Conservation (phyloP, 345 rosid species). For the Gossypium raimondii region DNA sequence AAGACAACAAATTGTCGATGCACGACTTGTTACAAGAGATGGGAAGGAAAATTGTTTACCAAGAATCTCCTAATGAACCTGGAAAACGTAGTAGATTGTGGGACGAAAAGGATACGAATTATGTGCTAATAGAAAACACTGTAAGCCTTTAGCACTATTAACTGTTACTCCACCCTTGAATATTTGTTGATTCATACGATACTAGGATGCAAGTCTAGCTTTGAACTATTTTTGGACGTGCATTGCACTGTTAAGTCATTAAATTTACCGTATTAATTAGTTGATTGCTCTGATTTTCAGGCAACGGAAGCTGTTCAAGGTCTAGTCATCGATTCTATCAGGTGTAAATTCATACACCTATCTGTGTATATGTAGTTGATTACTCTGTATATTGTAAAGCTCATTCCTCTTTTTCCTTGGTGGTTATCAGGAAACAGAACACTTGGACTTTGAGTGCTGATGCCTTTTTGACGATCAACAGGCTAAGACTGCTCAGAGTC, state of each 20-base stretch:
- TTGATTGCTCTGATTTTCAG: not conserved
- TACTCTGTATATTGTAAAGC: not conserved
- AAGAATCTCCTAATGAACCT: slow-evolving; percentile 18
- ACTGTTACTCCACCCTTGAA: too few relatives aligned
- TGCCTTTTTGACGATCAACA: not conserved
- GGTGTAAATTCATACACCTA: not conserved
- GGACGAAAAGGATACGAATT: slow-evolving; percentile 20
- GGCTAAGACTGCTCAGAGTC: slow-evolving; percentile 13
- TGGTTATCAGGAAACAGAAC: not conserved
- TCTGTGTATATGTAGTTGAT: not conserved
- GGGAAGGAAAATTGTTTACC: slow-evolving; percentile 29
- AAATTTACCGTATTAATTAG: too few relatives aligned
- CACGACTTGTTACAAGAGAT: slow-evolving; percentile 27
- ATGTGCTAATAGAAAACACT: slow-evolving; percentile 21
- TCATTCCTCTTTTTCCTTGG: not conserved
- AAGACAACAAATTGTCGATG: not conserved
- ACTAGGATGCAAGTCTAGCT: too few relatives aligned
- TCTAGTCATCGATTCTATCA: not conserved
- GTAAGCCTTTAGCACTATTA: slow-evolving; percentile 11
- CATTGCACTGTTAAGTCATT: not conserved
- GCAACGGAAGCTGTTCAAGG: not conserved
- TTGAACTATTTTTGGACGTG: too few relatives aligned
- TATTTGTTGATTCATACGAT: too few relatives aligned
- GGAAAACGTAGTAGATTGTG: slow-evolving; percentile 27
- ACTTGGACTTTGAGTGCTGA: not conserved